A percentile compares a stretch with the other conserved stretches of the same genome.
Conservation (phyloP, 345 rosid species). For the Boechera divaricarpa region DNA sequence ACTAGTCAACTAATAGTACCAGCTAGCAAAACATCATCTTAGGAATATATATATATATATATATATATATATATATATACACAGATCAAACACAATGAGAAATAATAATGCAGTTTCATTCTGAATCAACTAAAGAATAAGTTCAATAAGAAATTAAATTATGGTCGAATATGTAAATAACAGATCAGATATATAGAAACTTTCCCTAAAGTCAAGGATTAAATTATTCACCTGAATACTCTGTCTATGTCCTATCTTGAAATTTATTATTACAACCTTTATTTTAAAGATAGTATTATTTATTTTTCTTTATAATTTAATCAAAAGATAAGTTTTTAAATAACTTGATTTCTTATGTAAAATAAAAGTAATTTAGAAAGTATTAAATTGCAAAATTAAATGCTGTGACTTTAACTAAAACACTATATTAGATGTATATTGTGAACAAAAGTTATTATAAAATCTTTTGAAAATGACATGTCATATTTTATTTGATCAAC, state of each 20-base stretch:
- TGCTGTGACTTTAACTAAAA: not conserved
- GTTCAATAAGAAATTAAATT: conserved; percentile 14
- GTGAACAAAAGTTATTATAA: not conserved
- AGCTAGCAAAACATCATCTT: conserved; percentile 21
- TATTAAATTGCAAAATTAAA: not conserved
- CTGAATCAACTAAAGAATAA: not conserved
- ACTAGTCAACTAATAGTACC: conserved; percentile 18
- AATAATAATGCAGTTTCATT: not conserved
- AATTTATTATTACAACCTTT: conserved; percentile 12
- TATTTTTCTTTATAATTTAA: conserved; percentile 12
- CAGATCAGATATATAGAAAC: conserved; percentile 23
- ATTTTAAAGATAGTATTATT: not conserved
- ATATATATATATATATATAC: not conserved
- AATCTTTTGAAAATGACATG: conserved; percentile 26
- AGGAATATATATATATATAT: conserved; percentile 1
- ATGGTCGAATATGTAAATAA: conserved; percentile 11
- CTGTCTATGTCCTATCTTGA: conserved; percentile 32
- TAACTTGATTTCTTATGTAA: not conserved
- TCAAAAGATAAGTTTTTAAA: not conserved
- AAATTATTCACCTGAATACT: conserved; percentile 35
- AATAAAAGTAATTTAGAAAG: not conserved
- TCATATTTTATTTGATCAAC: not conserved
- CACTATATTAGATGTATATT: not conserved
- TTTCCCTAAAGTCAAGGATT: conserved; percentile 5
- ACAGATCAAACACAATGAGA: not conserved